A percentile compares a stretch with the other conserved stretches of the same genome.
Evolutionary conservation across 2,329 filamentous ascomycete species (phyloP).

Genomic region (Alternaria solani): DNA sequence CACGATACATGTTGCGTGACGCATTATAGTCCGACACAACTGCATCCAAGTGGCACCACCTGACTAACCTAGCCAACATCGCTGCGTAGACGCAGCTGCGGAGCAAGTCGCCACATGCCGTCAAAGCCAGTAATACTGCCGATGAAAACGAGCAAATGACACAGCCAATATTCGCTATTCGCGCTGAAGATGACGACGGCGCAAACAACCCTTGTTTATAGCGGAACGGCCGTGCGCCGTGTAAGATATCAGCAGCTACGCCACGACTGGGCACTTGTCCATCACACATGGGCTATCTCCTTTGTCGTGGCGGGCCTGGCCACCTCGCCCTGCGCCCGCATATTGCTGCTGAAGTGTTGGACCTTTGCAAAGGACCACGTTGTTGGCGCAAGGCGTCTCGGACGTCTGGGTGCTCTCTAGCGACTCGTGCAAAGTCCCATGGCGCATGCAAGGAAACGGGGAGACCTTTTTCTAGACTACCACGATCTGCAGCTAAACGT

Average conservation of each 20-base stretch:
- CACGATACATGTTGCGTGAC: constrained; percentile 20
- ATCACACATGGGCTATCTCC: constrained; percentile 3
- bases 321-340: constrained; percentile 14
- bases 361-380: constrained; percentile 22
- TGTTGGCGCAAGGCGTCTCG: constrained; percentile 18
- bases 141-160: constrained; percentile 32
- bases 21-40: constrained; percentile 12
- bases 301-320: constrained; percentile 5
- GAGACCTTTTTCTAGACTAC: constrained; percentile 35
- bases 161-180: constrained; percentile 39
- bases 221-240: constrained; percentile 27
- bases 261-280: constrained; percentile 13
- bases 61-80: constrained; percentile 24
- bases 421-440: constrained; percentile 25
- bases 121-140: constrained; percentile 17
- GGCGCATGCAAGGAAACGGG: constrained; percentile 32
- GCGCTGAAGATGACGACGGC: constrained; percentile 40
- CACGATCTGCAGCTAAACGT: constrained; percentile 33
- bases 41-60: constrained; percentile 16
- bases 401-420: constrained; percentile 15
- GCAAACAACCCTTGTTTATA: constrained; percentile 32
- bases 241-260: constrained; percentile 15
- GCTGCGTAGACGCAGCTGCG: constrained; percentile 20
- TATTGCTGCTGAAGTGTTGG: constrained; percentile 15
- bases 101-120: constrained; percentile 34